These are phyloP conservation scores for Coemansia sp. DNA, from an alignment of 192 early-diverging fungal species.

Conservation along the genomic window DNA sequence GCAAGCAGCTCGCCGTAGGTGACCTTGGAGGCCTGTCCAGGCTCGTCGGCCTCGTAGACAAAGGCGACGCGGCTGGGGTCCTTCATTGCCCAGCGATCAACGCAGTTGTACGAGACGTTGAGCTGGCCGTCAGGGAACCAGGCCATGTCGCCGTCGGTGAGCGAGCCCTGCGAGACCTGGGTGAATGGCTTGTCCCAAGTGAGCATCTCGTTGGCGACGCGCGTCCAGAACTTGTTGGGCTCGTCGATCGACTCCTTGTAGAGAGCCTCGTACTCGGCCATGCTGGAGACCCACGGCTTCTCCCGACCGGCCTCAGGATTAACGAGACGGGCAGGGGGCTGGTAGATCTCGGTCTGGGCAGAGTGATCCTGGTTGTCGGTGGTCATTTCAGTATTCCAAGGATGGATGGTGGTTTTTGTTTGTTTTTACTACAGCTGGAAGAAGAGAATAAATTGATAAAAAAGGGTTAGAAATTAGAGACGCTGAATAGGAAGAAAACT, in stretches of 20 bases:
- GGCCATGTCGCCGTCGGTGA: conserved; percentile 82
- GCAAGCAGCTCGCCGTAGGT: conserved; percentile 82
- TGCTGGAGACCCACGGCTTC: conserved; percentile 69
- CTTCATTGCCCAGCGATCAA: conserved; percentile 84
- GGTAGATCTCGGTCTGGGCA: conserved; percentile 30
- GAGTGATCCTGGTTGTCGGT: conserved; percentile 30
- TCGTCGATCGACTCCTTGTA: conserved; percentile 79
- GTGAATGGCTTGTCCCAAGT: conserved; percentile 81
- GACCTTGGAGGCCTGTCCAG: conserved; percentile 71
- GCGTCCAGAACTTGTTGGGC: conserved; percentile 82
- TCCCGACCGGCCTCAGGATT: conserved; percentile 44
- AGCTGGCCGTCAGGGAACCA: conserved; percentile 93
- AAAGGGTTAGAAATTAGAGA: background rate
- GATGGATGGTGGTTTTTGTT: background rate
- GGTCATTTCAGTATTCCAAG: conserved; percentile 24
- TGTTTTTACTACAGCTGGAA: background rate
- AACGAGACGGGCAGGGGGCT: conserved; percentile 67
- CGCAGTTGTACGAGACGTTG: conserved; percentile 95
- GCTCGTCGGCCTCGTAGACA: conserved; percentile 89
- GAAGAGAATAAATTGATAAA: background rate
- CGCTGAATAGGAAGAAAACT: background rate
- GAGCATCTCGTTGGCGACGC: conserved; percentile 77
- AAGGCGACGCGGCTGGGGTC: conserved; percentile 80
- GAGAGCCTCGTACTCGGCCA: conserved; percentile 78
- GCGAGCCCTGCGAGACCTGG: conserved; percentile 67